phyloP scores from a whole-genome alignment of 352 stramenopile genomes.

The Globisporangium spinosum region DNA sequence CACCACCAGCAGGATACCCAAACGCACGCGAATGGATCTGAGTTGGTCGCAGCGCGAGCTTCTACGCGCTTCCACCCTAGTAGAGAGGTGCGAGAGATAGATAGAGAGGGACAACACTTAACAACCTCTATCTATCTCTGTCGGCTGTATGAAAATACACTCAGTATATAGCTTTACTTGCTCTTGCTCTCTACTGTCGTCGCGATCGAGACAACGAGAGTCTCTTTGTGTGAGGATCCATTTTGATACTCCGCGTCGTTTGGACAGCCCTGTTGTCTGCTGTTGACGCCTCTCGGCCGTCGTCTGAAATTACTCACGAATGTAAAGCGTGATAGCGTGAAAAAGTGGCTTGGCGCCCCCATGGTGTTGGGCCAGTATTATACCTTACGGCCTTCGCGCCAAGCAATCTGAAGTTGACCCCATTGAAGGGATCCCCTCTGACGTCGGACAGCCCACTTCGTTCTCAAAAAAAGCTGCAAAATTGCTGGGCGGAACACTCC shows the following conservation, averaged over 20 bases:
- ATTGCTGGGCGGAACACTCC: neutral
- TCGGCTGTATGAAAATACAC: neutral
- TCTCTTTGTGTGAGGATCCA: neutral
- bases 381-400: neutral
- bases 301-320: slow-evolving; percentile 1
- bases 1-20: neutral
- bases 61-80: slow-evolving; percentile 7
- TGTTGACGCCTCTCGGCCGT: neutral
- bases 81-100: too few relatives aligned
- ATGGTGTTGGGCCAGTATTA: neutral
- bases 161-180: neutral
- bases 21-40: slow-evolving; percentile 5
- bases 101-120: too few relatives aligned
- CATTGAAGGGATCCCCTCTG: neutral
- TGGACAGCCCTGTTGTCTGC: slow-evolving; percentile 3
- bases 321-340: slow-evolving; percentile 3
- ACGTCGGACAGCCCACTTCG: neutral
- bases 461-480: neutral
- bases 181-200: neutral
- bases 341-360: neutral
- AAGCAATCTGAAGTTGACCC: slow-evolving; percentile 15
- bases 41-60: neutral
- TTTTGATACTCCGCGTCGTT: slow-evolving; percentile 2
- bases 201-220: neutral
- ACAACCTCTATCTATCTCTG: too few relatives aligned